Percentiles rank a stretch among this genome's conserved stretches.
Conservation (phyloP, 2,329 filamentous ascomycete species). For the Fusarium sp. region DNA sequence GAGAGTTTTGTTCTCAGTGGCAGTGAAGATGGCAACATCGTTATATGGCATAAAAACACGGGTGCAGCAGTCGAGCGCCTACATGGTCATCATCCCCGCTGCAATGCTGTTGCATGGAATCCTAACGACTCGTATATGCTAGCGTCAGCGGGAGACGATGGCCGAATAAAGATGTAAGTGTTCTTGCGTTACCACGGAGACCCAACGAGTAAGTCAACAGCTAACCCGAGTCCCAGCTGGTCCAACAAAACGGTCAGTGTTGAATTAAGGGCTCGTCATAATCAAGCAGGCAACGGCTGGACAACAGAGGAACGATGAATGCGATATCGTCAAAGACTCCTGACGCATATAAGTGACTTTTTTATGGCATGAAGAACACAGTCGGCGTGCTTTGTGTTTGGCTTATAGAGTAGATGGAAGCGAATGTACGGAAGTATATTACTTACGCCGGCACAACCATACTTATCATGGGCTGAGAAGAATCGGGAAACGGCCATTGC, state of each 20-base stretch:
- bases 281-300: conserved; percentile 36
- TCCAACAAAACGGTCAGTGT: conserved; percentile 39
- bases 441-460: neutral
- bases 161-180: conserved; percentile 83
- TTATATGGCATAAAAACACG: conserved; percentile 91
- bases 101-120: conserved; percentile 92
- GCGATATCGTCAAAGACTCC: neutral
- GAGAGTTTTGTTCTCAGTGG: conserved; percentile 93
- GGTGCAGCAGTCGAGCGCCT: conserved; percentile 80
- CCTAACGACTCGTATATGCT: conserved; percentile 84
- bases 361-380: neutral
- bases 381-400: neutral
- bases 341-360: neutral
- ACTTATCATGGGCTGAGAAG: neutral
- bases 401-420: conserved; percentile 2
- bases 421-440: neutral
- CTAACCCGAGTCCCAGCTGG: conserved; percentile 37
- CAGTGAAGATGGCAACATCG: conserved; percentile 81
- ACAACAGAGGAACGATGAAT: conserved; percentile 26
- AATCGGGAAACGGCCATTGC: neutral
- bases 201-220: neutral
- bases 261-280: conserved; percentile 35
- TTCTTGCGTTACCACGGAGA: neutral
- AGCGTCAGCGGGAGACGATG: conserved; percentile 90
- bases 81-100: conserved; percentile 77